A percentile compares a stretch with the other conserved stretches of the same genome.
phyloP scores from a whole-genome alignment of 768 basidiomycete species.

The Rhizopogon vulgaris region DNA sequence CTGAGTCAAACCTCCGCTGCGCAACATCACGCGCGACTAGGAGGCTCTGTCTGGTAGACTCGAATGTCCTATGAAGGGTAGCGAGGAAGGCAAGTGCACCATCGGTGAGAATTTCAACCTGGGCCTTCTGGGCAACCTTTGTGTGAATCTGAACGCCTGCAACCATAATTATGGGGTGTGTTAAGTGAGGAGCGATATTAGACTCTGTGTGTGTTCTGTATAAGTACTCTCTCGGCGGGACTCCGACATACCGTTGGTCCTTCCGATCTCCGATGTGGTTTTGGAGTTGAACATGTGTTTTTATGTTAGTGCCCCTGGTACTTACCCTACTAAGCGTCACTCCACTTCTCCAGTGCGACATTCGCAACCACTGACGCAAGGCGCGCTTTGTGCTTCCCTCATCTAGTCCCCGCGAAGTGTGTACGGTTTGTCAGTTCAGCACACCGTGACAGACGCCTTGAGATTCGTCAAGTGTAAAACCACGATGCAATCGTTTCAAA shows the following conservation, averaged over 20 bases:
- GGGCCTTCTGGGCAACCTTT: constrained; percentile 54
- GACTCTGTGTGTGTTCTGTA: constrained; percentile 19
- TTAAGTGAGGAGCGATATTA: constrained; percentile 3
- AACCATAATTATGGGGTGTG: constrained; percentile 40
- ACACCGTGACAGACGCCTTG: too few relatives aligned
- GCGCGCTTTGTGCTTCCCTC: too few relatives aligned
- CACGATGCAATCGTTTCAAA: too few relatives aligned
- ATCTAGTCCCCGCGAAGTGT: too few relatives aligned
- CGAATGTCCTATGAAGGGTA: constrained; percentile 89
- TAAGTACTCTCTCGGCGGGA: constrained; percentile 35
- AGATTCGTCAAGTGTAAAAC: too few relatives aligned
- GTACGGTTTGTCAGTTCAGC: too few relatives aligned
- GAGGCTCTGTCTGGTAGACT: constrained; percentile 76
- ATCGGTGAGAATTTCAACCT: constrained; percentile 77
- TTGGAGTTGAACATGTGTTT: background rate
- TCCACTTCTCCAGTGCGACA: too few relatives aligned
- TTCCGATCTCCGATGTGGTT: constrained; percentile 11
- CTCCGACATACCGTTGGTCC: constrained; percentile 29
- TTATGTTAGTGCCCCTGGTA: too few relatives aligned
- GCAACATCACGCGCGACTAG: constrained; percentile 73
- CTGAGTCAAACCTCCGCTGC: constrained; percentile 75
- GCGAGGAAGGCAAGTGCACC: constrained; percentile 85
- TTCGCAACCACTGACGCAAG: too few relatives aligned
- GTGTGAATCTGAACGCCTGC: constrained; percentile 62
- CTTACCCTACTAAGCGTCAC: too few relatives aligned